Conservation (phyloP, 768 basidiomycete species). For the Russula sp. region DNA sequence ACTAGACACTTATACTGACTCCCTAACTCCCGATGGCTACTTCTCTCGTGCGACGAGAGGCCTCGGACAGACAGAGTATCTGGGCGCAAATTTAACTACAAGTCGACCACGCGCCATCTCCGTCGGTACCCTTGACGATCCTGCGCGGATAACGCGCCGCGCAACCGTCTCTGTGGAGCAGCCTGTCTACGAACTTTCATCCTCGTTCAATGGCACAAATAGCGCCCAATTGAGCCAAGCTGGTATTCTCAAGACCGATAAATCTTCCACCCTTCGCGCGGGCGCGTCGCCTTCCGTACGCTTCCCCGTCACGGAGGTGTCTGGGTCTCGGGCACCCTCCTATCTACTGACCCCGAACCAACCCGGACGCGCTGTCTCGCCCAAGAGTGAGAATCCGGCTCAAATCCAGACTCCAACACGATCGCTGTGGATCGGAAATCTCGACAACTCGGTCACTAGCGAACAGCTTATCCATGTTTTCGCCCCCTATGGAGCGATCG, state of each 20-base stretch:
- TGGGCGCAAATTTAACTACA: slow-evolving; percentile 14
- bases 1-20: slow-evolving; percentile 53
- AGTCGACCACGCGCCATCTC: slow-evolving; percentile 77
- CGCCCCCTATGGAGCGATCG: slow-evolving; percentile 94
- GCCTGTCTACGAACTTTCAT: slow-evolving; percentile 48
- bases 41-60: slow-evolving; percentile 33
- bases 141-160: slow-evolving; percentile 65
- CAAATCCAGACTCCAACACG: slow-evolving; percentile 92
- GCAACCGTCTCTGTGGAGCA: slow-evolving; percentile 37
- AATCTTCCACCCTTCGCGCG: slow-evolving; percentile 12
- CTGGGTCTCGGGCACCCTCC: slow-evolving; percentile 43
- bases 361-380: slow-evolving; percentile 74
- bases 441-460: slow-evolving; percentile 90
- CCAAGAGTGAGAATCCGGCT: slow-evolving; percentile 68
- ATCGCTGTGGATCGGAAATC: slow-evolving; percentile 96
- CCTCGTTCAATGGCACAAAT: slow-evolving; percentile 35
- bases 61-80: slow-evolving; percentile 21
- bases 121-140: slow-evolving; percentile 82
- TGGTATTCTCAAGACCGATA: slow-evolving; percentile 34
- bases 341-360: slow-evolving; percentile 63
- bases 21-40: slow-evolving; percentile 56
- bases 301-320: slow-evolving; percentile 23
- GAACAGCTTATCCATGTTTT: slow-evolving; percentile 95
- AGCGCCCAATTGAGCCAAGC: slow-evolving; percentile 30
- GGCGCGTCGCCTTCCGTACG: slow-evolving; percentile 23